Evolutionary conservation across 1,284 basidiomycete species (phyloP), one percentile per base, ranked within the genome.

Genomic region (Fomitopsis pinicola): DNA sequence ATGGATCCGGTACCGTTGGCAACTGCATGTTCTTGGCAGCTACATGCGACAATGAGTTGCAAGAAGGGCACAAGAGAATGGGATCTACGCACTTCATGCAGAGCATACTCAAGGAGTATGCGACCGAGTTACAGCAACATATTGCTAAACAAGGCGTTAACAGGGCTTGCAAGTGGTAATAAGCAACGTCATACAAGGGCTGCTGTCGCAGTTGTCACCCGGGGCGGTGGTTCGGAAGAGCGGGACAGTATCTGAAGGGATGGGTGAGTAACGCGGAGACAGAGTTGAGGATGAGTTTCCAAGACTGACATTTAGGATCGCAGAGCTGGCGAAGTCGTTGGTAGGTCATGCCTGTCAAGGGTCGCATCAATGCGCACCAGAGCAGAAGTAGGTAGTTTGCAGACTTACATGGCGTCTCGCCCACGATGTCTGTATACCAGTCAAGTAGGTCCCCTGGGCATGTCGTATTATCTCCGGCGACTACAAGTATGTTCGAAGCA

Each of bases 31-130:
- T 59, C 63, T 42, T 68, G 67, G 22, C 67, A 68, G 36, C 67
- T 68, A 36, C 6, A 12, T 15, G 12, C 12, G 36, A n/a, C 8
- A 5, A 17, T 33, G 26, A 50, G 46, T 9, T 33, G 12, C 14
- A 36, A 35, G 33, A 5, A 5, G 14, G 1, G 35, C 30, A 36
- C 2, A 54, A 17, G 36, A 8, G 30, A 2, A 19, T 7, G 50
- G 2, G 19, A 4, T 36, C 28, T 14, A 62, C 67, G 48, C 46
- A 68, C 67, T 68, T 66, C 62, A 65, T 63, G 48, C 67, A 68
- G 28, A 67, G 58, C 66, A 67, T 67, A 52, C 66, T 67, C 52
- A 67, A 55, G n/a, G 62, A 57, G 60, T 60, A 67, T 6, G 66
- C 58, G 10, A 67, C 46, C 3, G 62, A 63, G 30, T 67, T 67